A percentile compares a stretch with the other conserved stretches of the same genome.
phyloP scores from a whole-genome alignment of 2,329 filamentous ascomycete species.

The Sporothrix curviconia region DNA sequence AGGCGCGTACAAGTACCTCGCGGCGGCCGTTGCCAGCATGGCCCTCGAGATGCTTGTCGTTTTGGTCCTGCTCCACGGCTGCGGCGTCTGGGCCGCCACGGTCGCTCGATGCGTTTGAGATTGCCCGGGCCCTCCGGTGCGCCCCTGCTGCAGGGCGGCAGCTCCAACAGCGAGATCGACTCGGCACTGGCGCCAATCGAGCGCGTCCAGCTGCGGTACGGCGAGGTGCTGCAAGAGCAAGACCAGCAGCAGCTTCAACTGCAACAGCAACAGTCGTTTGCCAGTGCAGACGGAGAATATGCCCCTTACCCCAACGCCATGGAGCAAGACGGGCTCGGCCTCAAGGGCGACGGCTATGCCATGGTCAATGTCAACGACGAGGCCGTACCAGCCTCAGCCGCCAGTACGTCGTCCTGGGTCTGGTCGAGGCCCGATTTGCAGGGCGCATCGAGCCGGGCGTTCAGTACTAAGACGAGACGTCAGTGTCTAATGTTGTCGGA shows the following conservation, averaged over 20 bases:
- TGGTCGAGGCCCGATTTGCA: not conserved
- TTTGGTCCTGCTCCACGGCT: conserved; percentile 2
- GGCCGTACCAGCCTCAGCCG: not conserved
- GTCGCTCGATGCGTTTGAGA: conserved; percentile 5
- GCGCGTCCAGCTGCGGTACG: not conserved
- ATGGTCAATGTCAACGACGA: not conserved
- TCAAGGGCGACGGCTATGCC: not conserved
- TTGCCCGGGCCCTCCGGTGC: conserved; percentile 7
- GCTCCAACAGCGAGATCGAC: conserved; percentile 7
- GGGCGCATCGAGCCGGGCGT: not conserved
- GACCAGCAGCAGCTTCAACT: too few species aligned
- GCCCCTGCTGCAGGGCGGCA: conserved; percentile 3
- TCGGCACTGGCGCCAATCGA: not conserved
- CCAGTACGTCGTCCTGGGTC: not conserved
- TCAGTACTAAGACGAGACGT: too few species aligned
- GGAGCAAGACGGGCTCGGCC: not conserved
- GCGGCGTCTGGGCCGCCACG: not conserved
- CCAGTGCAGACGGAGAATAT: too few species aligned
- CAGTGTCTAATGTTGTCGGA: too few species aligned
- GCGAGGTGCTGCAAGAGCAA: not conserved
- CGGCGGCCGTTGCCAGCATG: conserved; percentile 2
- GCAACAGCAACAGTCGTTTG: too few species aligned
- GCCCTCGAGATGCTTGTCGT: not conserved
- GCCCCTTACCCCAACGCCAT: too few species aligned
- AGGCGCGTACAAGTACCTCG: conserved; percentile 2